Conservation (phyloP, 1,284 basidiomycete species). For the Peniophora sp. region DNA sequence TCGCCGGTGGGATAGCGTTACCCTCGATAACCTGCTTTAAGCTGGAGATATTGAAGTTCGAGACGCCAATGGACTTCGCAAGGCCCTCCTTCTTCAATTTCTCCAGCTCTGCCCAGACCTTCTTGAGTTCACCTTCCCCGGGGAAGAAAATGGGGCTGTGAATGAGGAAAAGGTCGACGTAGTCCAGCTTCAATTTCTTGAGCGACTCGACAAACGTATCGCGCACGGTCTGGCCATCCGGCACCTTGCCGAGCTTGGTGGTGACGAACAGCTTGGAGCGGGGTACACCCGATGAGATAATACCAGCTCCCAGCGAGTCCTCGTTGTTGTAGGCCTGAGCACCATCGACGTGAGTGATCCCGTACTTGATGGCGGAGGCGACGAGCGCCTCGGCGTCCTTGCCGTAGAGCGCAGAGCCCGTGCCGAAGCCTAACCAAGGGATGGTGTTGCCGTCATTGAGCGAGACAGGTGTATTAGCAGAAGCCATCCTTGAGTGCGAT, state of each 20-base stretch:
- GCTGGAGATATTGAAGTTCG: conserved; percentile 69
- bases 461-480: conserved; percentile 27
- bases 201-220: conserved; percentile 46
- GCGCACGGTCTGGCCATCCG: conserved; percentile 38
- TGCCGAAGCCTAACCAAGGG: conserved; percentile 66
- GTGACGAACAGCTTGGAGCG: conserved; percentile 57
- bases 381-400: conserved; percentile 47
- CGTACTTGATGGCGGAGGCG: conserved; percentile 45
- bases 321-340: conserved; percentile 67
- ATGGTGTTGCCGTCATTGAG: conserved; percentile 53
- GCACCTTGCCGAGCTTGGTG: conserved; percentile 46
- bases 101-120: conserved; percentile 70
- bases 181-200: conserved; percentile 51
- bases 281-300: conserved; percentile 44
- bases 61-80: conserved; percentile 76
- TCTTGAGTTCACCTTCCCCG: conserved; percentile 32
- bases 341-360: conserved; percentile 66
- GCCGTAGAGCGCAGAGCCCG: conserved; percentile 50
- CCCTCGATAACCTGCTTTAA: conserved; percentile 53
- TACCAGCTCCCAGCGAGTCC: conserved; percentile 42
- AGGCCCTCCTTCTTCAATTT: conserved; percentile 58
- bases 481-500: not conserved
- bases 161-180: conserved; percentile 76
- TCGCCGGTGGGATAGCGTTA: conserved; percentile 55
- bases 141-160: conserved; percentile 47